Evolutionary conservation across 192 early-diverging fungal species (phyloP).

Genomic region (Oehlia diaphana): DNA sequence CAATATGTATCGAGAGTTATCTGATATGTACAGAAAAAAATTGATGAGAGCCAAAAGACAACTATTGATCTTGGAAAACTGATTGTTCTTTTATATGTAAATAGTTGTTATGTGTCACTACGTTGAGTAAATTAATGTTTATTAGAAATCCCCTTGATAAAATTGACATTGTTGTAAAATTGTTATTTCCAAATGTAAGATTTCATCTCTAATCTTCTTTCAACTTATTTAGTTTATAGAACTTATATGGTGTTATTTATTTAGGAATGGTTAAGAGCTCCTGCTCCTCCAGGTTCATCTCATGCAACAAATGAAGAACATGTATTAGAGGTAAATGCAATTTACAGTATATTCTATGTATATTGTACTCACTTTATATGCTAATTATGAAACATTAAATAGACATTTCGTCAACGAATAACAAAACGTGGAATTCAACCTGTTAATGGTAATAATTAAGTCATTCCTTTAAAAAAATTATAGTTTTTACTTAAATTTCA

Average conservation of each 20-base stretch:
- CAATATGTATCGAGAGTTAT: too few relatives aligned
- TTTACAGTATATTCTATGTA: neutral
- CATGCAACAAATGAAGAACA: slow-evolving; percentile 5
- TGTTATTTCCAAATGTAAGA: slow-evolving; percentile 16
- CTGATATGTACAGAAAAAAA: too few relatives aligned
- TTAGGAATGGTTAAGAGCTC: neutral
- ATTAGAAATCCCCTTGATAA: neutral
- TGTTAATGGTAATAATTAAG: slow-evolving; percentile 1
- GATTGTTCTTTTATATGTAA: neutral
- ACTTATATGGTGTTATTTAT: neutral
- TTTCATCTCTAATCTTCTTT: too few relatives aligned
- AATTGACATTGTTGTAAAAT: neutral
- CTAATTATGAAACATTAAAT: neutral
- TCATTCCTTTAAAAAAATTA: too few relatives aligned
- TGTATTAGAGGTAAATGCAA: slow-evolving; percentile 12
- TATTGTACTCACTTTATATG: neutral
- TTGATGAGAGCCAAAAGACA: too few relatives aligned
- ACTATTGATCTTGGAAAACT: neutral
- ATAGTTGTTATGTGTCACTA: neutral
- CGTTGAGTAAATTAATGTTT: neutral
- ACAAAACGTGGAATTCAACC: neutral
- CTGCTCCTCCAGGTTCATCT: neutral
- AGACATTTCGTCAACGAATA: neutral
- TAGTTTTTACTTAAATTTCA: neutral
- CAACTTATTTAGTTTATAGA: neutral